Base-by-base conservation (phyloP, 1,139 yeast genomes). In the Yamadazyma atlantica region DNA sequence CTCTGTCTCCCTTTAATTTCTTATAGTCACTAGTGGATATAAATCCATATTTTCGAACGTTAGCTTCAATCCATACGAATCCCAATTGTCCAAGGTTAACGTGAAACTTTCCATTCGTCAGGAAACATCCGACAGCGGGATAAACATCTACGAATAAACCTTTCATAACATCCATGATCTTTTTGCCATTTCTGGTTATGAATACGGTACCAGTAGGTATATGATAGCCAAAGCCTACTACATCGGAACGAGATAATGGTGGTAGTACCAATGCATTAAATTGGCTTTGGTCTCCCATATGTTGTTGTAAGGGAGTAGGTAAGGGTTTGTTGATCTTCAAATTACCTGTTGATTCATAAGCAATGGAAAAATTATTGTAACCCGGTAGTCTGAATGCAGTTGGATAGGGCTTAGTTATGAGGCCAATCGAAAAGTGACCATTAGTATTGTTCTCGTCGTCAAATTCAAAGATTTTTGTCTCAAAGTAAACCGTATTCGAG, bases 11-110 rank as follows among this genome's bases (percentile, higher is more conserved):
- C 42, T 62, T 55, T 12, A 69, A 51, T 39, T 65, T 71, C 21
- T 69, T 59, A 41, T 55, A 62, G 41, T 67, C 74, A 34, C 85
- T 84, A 12, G 72, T 68, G 12, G 79, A 73, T 19, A 96, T 95
- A 50, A 92, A 84, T 3, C 96, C 96, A 73, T 95, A 87, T 58
- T 89, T 90, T 51, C 88, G 76, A 22, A 88, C 96, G 58, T 92
- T 90, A 5, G 97, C 97, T 60, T 92, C 97, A 41, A 92, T 87
- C 69, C 86, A 90, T 2, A 92, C 96, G 63, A 81, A 92, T 1
- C 97, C 98, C 34, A 82, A 66, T 55, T 89, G 96, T 1, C 98
- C 98, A 40, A 92, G 64, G 57, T 92, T 92, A 11, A 85, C 90
- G 50, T 83, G 85, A 36, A 92, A 75, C 45, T 81, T 73, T 59